These are phyloP conservation scores for Colletotrichum simmondsii DNA, from an alignment of 2,329 filamentous ascomycete species.

Conservation along the genomic window DNA sequence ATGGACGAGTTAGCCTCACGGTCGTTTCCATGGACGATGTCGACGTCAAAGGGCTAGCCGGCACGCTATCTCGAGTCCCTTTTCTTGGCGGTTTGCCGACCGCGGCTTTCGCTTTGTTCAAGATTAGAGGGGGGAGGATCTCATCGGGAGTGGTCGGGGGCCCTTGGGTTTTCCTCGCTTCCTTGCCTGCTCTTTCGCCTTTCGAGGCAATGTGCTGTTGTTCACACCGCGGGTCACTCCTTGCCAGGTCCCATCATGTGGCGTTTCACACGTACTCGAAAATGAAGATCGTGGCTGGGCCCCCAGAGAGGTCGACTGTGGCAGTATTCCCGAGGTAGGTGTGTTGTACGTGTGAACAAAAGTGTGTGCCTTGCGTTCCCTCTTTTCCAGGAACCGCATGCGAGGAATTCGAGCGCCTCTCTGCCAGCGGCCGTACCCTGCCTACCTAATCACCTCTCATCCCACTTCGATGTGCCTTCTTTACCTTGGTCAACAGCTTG, in stretches of 20 bases:
- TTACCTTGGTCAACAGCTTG: neutral
- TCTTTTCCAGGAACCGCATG: slow-evolving; percentile 4
- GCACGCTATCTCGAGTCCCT: slow-evolving; percentile 30
- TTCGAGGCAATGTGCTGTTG: neutral
- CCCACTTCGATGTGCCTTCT: slow-evolving; percentile 12
- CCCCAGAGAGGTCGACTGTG: neutral
- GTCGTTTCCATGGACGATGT: slow-evolving; percentile 8
- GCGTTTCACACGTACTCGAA: slow-evolving; percentile 12
- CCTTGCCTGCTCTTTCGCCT: neutral
- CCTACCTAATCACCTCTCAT: neutral
- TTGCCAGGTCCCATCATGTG: slow-evolving; percentile 1
- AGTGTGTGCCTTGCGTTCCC: neutral
- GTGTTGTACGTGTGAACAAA: neutral
- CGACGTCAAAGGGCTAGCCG: slow-evolving; percentile 17
- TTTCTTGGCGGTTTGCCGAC: slow-evolving; percentile 21
- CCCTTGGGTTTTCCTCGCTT: neutral
- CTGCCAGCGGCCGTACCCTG: neutral
- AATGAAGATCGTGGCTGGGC: slow-evolving; percentile 25
- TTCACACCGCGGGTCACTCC: neutral
- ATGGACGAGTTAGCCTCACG: neutral
- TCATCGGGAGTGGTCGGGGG: neutral
- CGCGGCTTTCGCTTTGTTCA: slow-evolving; percentile 5
- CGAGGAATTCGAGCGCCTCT: neutral
- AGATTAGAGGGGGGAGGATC: neutral
- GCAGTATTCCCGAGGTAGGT: slow-evolving; percentile 19